Evolutionary conservation across 495 filamentous ascomycete species (phyloP).

Genomic region (Oleoguttula mirabilis): DNA sequence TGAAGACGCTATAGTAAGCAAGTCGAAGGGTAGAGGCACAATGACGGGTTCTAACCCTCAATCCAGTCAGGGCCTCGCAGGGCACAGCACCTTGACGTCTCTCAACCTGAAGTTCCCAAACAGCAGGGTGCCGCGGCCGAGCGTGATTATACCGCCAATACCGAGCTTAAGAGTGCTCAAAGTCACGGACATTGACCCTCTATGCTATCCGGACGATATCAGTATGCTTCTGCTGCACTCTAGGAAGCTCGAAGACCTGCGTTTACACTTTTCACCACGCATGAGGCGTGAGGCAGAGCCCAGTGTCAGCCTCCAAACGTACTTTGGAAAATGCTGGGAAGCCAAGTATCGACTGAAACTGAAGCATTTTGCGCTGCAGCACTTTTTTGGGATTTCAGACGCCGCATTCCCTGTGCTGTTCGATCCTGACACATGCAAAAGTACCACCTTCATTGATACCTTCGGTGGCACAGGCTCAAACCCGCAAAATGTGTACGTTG

Average conservation of each 20-base stretch:
- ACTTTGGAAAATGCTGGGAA: conserved; percentile 43
- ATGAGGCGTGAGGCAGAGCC: conserved; percentile 49
- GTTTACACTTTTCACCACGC: conserved; percentile 48
- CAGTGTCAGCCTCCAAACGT: conserved; percentile 41
- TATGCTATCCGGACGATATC: conserved; percentile 55
- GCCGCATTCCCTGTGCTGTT: conserved; percentile 34
- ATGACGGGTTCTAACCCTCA: no score
- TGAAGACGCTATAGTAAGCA: conserved; percentile 51
- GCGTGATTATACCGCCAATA: conserved; percentile 45
- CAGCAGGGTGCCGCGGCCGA: conserved; percentile 45
- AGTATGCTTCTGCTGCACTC: conserved; percentile 42
- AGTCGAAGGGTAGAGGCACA: no score
- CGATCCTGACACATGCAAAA: conserved; percentile 34
- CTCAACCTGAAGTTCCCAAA: conserved; percentile 46
- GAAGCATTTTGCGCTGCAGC: conserved; percentile 41
- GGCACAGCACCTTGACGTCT: conserved; percentile 38
- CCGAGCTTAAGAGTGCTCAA: conserved; percentile 42
- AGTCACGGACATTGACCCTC: conserved; percentile 48
- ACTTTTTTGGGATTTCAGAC: conserved; percentile 44
- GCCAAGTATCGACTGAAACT: conserved; percentile 35
- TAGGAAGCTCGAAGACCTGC: conserved; percentile 42
- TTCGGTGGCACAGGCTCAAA: conserved; percentile 34
- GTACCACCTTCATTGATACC: conserved; percentile 41
- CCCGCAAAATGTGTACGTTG: conserved; percentile 43
- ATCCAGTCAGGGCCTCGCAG: conserved; percentile 39